Conservation (phyloP, 164 flowering plant genomes). For the Pachysandra terminalis region DNA sequence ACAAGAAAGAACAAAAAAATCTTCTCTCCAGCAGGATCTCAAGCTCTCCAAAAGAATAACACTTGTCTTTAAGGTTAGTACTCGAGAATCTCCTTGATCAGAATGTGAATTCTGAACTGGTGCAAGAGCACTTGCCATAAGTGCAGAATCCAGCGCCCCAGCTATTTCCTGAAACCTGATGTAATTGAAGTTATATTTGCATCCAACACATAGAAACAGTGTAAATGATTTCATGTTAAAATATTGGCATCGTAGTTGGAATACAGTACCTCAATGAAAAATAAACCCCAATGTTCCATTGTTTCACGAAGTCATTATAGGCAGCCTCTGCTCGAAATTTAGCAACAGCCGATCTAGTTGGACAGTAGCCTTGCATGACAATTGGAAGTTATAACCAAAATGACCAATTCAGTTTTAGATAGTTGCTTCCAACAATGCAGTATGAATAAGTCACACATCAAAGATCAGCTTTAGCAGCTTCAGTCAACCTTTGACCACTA, state of each 20-base stretch:
- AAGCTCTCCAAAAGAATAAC: slow-evolving; percentile 70
- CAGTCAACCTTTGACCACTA: not conserved
- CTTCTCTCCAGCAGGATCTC: slow-evolving; percentile 90
- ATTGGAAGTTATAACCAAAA: slow-evolving; percentile 30
- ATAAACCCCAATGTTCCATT: slow-evolving; percentile 95
- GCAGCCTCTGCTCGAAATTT: slow-evolving; percentile 78
- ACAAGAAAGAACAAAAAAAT: slow-evolving; percentile 73
- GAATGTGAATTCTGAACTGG: slow-evolving; percentile 39
- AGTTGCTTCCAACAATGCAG: not conserved
- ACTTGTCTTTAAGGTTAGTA: slow-evolving; percentile 75
- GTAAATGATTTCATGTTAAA: not conserved
- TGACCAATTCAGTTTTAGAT: slow-evolving; percentile 11
- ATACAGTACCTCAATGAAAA: slow-evolving; percentile 77
- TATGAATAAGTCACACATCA: not conserved
- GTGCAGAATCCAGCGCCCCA: slow-evolving; percentile 76
- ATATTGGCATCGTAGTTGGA: not conserved
- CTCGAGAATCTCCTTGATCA: slow-evolving; percentile 29
- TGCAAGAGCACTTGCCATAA: slow-evolving; percentile 42
- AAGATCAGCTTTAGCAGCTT: not conserved
- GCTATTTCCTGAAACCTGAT: slow-evolving; percentile 98
- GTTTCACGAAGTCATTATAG: slow-evolving; percentile 84
- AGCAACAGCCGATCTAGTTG: slow-evolving; percentile 77
- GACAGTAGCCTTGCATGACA: slow-evolving; percentile 78
- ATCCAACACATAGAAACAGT: slow-evolving; percentile 4
- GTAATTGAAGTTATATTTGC: slow-evolving; percentile 13